Evolutionary conservation across 257 asterid species (phyloP), one percentile per base, ranked within the genome.

Genomic region (Leptodermis oblonga): DNA sequence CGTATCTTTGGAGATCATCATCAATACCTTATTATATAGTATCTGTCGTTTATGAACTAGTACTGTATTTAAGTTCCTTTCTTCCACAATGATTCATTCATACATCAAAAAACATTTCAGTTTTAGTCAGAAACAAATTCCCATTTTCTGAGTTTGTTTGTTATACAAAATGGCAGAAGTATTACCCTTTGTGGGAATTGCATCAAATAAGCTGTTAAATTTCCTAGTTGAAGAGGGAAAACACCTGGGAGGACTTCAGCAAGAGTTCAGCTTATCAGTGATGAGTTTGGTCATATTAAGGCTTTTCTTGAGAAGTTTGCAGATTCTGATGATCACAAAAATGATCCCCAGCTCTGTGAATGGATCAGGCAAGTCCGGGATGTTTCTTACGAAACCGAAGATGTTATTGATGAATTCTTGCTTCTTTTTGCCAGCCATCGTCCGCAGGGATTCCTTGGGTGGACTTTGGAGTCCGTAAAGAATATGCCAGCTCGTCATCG

Each of bases 271-370:
- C 41, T 31, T 28, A 34, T 61, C 46, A 2, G 2, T 23, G 66
- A 61, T 20, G 66, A 61, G 12, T 61, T 61, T 36, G 66, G 66
- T 61, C 46, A 61, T 34, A 61, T 61, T 45, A 61, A 61, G 39
- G 66, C 66, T 8, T 61, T 28, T 28, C 69, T 28, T 20, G 28
- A 43, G 55, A 53, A 23, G 62, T 4, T 61, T 13, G 46, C 66
- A 31, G 10, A 61, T 1, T 20, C 41, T 26, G 34, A n/a, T n/a
- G n/a, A 34, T 22, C 23, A 33, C 0, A 43, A 61, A 36, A 1
- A 33, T 61, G 66, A 61, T 61, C 46, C 25, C 46, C 65, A 60
- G 37, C 43, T 60, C 14, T 17, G 1, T 4, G 65, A 60, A 9
- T 60, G 45, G 45, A 60, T 60, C 65, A 60, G 28, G 45, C 65